Percentiles rank a stretch among this genome's conserved stretches.
These are phyloP conservation scores for Torrubiella hemipterigena DNA, from an alignment of 2,329 filamentous ascomycete genomes.

Conservation along the genomic window DNA sequence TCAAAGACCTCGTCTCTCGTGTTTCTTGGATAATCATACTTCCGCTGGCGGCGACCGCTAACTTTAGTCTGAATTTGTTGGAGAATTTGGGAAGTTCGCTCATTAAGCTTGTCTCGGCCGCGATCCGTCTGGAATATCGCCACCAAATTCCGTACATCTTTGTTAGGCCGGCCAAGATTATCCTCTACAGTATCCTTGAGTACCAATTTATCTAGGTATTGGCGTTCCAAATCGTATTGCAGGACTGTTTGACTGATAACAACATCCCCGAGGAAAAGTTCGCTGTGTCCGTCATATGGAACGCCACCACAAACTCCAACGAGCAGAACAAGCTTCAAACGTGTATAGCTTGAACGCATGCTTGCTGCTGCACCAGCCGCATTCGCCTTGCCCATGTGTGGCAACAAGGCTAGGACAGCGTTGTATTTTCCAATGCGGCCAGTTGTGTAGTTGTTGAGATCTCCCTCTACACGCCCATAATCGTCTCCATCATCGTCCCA, in stretches of 20 bases:
- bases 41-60: too few species aligned
- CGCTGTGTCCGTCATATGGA: constrained; percentile 7
- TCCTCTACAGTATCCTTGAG: constrained; percentile 14
- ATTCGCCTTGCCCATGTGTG: constrained; percentile 16
- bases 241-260: constrained; percentile 17
- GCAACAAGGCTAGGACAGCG: constrained; percentile 16
- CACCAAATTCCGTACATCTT: too few species aligned
- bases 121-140: too few species aligned
- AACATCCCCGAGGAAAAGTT: constrained; percentile 19
- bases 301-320: constrained; percentile 29
- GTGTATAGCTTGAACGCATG: constrained; percentile 19
- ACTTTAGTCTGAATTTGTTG: too few species aligned
- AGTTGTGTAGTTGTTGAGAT: constrained; percentile 16
- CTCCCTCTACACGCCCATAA: constrained; percentile 12
- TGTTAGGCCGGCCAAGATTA: constrained; percentile 13
- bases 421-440: constrained; percentile 15
- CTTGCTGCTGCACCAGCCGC: constrained; percentile 13
- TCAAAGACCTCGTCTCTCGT: too few species aligned
- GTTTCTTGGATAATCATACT: too few species aligned
- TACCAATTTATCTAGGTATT: constrained; percentile 12
- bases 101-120: too few species aligned
- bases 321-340: constrained; percentile 20
- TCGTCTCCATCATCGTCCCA: constrained; percentile 12
- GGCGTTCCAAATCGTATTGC: constrained; percentile 16
- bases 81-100: too few species aligned